Conservation (phyloP, 108 stramenopile species). For the Seminavis robusta region DNA sequence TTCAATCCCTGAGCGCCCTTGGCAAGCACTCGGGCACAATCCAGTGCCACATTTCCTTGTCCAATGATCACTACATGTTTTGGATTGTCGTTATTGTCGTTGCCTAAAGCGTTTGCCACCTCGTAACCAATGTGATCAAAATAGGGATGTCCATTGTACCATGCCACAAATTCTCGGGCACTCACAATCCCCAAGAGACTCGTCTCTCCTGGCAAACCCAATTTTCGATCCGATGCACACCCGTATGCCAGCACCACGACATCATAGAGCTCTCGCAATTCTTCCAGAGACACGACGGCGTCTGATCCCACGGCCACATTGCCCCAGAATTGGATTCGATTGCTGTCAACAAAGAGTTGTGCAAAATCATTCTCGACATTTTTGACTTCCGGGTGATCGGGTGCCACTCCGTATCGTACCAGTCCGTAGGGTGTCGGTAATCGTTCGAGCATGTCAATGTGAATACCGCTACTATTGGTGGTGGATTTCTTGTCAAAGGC, state of each 20-base stretch:
- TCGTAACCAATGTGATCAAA: slow-evolving; percentile 43
- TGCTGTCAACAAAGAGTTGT: slow-evolving; percentile 30
- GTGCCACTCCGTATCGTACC: slow-evolving; percentile 95
- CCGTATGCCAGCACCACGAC: slow-evolving; percentile 94
- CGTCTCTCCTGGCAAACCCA: slow-evolving; percentile 54
- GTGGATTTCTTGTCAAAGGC: slow-evolving; percentile 21
- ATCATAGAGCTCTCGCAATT: slow-evolving; percentile 70
- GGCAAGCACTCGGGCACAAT: slow-evolving; percentile 90
- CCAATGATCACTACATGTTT: slow-evolving; percentile 85
- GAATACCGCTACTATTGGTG: not conserved
- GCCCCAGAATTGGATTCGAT: slow-evolving; percentile 59
- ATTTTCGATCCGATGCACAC: slow-evolving; percentile 63
- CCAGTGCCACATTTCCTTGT: slow-evolving; percentile 97
- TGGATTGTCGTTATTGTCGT: slow-evolving; percentile 1
- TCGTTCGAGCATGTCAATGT: slow-evolving; percentile 86
- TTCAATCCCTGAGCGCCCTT: slow-evolving; percentile 73
- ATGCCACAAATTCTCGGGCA: slow-evolving; percentile 93
- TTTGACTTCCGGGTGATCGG: slow-evolving; percentile 98
- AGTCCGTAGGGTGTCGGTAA: slow-evolving; percentile 93
- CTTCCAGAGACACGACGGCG: slow-evolving; percentile 50
- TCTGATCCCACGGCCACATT: slow-evolving; percentile 84
- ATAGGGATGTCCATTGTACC: slow-evolving; percentile 92
- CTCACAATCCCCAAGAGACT: slow-evolving; percentile 67
- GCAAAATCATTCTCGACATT: slow-evolving; percentile 93
- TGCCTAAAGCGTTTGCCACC: slow-evolving; percentile 7